Conservation (phyloP, 2,329 filamentous ascomycete species). For the Fusarium fracticaudum region DNA sequence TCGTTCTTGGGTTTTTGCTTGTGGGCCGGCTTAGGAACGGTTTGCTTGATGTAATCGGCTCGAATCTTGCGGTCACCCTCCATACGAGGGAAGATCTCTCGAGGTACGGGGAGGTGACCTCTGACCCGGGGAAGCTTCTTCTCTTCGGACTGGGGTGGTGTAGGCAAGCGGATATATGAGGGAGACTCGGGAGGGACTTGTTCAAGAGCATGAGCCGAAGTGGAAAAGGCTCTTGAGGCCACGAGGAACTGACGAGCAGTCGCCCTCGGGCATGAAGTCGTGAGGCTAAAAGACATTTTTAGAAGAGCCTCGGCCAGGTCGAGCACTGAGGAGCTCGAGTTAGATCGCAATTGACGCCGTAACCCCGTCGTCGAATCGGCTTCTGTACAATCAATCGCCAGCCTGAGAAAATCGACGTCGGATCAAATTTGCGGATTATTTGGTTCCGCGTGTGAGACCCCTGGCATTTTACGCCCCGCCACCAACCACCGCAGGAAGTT, state of each 20-base stretch:
- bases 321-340: constrained; percentile 14
- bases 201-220: constrained; percentile 52
- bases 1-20: constrained; percentile 49
- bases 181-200: constrained; percentile 87
- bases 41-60: constrained; percentile 67
- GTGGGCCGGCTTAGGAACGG: constrained; percentile 65
- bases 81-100: constrained; percentile 75
- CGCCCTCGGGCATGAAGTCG: constrained; percentile 40
- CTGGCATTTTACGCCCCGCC: constrained; percentile 25
- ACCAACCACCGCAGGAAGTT: constrained; percentile 37
- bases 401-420: constrained; percentile 39
- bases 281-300: constrained; percentile 44
- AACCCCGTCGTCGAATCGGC: constrained; percentile 20
- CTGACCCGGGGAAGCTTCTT: constrained; percentile 63
- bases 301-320: constrained; percentile 9
- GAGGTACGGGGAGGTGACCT: constrained; percentile 84
- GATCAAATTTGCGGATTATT: constrained; percentile 42
- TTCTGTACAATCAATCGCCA: constrained; percentile 6
- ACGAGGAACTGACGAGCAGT: constrained; percentile 41
- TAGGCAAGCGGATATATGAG: constrained; percentile 83
- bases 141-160: constrained; percentile 75
- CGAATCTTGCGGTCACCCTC: constrained; percentile 69
- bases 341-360: constrained; percentile 35
- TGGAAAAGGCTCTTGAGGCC: constrained; percentile 47
- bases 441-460: constrained; percentile 21